Base-by-base conservation (phyloP, 768 basidiomycete species). In the Collybia sordida region DNA sequence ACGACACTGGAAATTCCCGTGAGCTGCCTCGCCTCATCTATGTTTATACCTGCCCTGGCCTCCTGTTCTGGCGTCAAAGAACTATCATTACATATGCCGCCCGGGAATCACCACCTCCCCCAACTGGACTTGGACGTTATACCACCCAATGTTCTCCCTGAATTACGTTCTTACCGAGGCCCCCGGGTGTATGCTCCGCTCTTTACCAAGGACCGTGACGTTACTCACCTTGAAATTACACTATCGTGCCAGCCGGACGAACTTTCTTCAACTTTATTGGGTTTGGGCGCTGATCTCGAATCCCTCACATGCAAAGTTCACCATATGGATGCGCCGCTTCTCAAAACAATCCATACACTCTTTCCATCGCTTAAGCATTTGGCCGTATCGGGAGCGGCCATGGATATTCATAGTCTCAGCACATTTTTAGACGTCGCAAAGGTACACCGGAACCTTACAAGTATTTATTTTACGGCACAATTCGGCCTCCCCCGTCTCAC, bases 321-420 rank as follows among this genome's bases (percentile, higher is more conserved):
- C 35, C 28, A 41, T 38, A 34, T 59, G 0, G 50, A 57, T 23
- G 45, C 41, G 17, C 22, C 25, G 4, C 50, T 59, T 14, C 42
- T 59, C 17, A 23, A 38, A 31, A 50, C 53, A n/a, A 57, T 59
- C 15, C 58, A 59, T 36, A 45, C 21, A 12, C 18, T 45, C 21
- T 51, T 57, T 41, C 58, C 55, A 15, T 46, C 53, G 5, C 55
- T 59, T 19, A 52, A 52, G 21, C 50, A 59, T 24, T 49, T 59
- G 23, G 18, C 53, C 44, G 51, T 59, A 39, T 54, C 58, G 6
- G 55, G 58, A 15, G 38, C 41, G 11, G 51, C 53, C 2, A 43
- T 59, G n/a, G 55, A 59, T 14, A 51, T 59, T 21, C 50, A 57
- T 37, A 37, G 37, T 35, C 50, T 59, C 24, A 47, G 47, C 11